A percentile compares a stretch with the other conserved stretches of the same genome.
Evolutionary conservation across 2,329 filamentous ascomycete species (phyloP).

Genomic region (Exophiala viscosa): DNA sequence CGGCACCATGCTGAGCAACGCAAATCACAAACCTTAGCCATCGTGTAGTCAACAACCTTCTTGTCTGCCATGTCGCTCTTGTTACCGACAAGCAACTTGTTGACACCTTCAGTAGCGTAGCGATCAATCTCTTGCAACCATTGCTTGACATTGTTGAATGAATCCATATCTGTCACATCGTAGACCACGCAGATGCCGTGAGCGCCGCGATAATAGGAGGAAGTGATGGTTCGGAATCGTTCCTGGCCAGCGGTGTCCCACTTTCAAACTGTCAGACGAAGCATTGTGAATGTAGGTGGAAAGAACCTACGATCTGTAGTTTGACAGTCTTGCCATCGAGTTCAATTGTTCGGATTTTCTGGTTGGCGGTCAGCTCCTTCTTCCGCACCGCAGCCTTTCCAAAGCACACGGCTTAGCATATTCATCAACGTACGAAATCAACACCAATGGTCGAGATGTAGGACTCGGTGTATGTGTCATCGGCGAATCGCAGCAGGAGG

Average conservation of each 20-base stretch:
- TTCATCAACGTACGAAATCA: slow-evolving; percentile 75
- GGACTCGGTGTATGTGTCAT: slow-evolving; percentile 98
- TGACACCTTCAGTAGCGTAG: slow-evolving; percentile 98
- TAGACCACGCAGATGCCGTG: slow-evolving; percentile 99
- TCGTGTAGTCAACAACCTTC: slow-evolving; percentile 99
- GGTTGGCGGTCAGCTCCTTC: slow-evolving; percentile 33
- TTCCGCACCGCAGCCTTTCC: slow-evolving; percentile 1
- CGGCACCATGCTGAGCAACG: not conserved
- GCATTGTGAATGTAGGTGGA: slow-evolving; percentile 26
- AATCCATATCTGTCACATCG: slow-evolving; percentile 99
- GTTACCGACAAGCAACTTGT: slow-evolving; percentile 99
- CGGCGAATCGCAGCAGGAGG: slow-evolving; percentile 93
- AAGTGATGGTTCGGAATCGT: slow-evolving; percentile 99
- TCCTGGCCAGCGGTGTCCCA: slow-evolving; percentile 99
- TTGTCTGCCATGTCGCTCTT: slow-evolving; percentile 99
- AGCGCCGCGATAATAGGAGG: slow-evolving; percentile 97
- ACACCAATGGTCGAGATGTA: slow-evolving; percentile 99
- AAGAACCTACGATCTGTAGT: slow-evolving; percentile 82
- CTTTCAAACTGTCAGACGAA: slow-evolving; percentile 47
- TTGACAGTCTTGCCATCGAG: slow-evolving; percentile 99
- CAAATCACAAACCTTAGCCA: slow-evolving; percentile 77
- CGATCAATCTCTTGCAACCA: slow-evolving; percentile 99
- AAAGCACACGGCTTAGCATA: slow-evolving; percentile 1
- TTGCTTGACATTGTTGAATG: slow-evolving; percentile 99
- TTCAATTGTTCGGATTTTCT: slow-evolving; percentile 99